Base-by-base conservation (phyloP, 208 protist genomes). In the Crithidia thermophila region DNA sequence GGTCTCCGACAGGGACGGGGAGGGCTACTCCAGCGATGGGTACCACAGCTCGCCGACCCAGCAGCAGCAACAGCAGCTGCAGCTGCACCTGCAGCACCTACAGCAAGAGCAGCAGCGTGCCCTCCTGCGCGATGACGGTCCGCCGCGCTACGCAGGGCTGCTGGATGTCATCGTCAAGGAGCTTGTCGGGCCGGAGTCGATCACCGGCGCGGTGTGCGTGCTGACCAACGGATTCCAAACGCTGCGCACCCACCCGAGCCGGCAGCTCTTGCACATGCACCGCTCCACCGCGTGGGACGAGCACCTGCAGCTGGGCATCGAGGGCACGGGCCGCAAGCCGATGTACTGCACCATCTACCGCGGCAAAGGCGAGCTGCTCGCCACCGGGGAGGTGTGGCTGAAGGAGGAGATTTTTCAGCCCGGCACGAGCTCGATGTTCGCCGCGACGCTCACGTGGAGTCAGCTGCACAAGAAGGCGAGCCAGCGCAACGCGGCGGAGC, bases 221-320 rank as follows among this genome's bases (percentile, higher is more conserved):
- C 42, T 93, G 36, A 84, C 84, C 11, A 93, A 90, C 61, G 84
- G 87, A 27, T 90, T 87, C 67, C 87, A 93, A 63, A 73, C 84
- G 42, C 72, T 93, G 28, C 82, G 78, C 60, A 93, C 75, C 9
- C 66, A 65, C 16, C 58, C 56, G 3, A 71, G 79, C 28, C 67
- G 74, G 4, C 67, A 67, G 55, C 64, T 84, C 53, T 43, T 80
- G 56, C 51, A 75, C 59, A 77, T 73, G 40, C 47, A 42, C n/a
- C 50, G 33, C 20, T 56, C 77, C 43, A 85, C 82, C 6, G 57
- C 56, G 62, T 93, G 87, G 87, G 82, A 93, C 34, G 82, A 87
- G 61, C 50, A 67, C n/a, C 58, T 93, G 45, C 84, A 90, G 68
- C 20, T 93, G 0, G 87, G 87, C 3, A 67, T 93, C 1, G 76